Conservation (phyloP, 2,329 filamentous ascomycete species). For the Fusarium robinianum region DNA sequence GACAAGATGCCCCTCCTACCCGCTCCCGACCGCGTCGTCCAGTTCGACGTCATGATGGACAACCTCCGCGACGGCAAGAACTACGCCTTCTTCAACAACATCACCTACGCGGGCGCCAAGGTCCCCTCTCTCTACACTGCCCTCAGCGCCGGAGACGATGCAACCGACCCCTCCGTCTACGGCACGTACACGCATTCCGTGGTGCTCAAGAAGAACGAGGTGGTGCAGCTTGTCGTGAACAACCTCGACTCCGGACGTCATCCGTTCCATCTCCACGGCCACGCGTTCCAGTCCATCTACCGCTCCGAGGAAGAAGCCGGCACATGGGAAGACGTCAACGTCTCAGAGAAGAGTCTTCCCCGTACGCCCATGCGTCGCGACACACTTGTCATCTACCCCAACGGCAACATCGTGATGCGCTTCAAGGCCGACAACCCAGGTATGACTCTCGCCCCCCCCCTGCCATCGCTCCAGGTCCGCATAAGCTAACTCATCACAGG, state of each 20-base stretch:
- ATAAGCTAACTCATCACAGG: slow-evolving; percentile 38
- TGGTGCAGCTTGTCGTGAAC: slow-evolving; percentile 75
- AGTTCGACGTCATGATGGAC: slow-evolving; percentile 66
- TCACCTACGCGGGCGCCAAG: slow-evolving; percentile 73
- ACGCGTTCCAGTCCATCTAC: slow-evolving; percentile 71
- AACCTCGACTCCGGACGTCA: slow-evolving; percentile 74
- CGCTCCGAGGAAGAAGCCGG: slow-evolving; percentile 64
- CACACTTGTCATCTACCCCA: slow-evolving; percentile 66
- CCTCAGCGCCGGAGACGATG: slow-evolving; percentile 64
- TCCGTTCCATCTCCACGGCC: slow-evolving; percentile 80
- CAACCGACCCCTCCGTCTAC: slow-evolving; percentile 64
- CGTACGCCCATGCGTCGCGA: slow-evolving; percentile 68
- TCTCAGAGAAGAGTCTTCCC: slow-evolving; percentile 53
- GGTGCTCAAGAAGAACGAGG: slow-evolving; percentile 67
- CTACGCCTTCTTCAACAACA: slow-evolving; percentile 73
- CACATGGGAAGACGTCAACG: slow-evolving; percentile 51
- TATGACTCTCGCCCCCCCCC: slow-evolving; percentile 25
- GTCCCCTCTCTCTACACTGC: slow-evolving; percentile 82
- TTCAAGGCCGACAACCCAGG: slow-evolving; percentile 71
- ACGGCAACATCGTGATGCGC: slow-evolving; percentile 71
- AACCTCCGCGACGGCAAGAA: slow-evolving; percentile 64
- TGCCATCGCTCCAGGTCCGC: neutral
- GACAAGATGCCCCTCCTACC: slow-evolving; percentile 66
- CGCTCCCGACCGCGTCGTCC: slow-evolving; percentile 66
- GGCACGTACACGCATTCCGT: slow-evolving; percentile 68